Percentiles rank a stretch among this genome's conserved stretches.
Conservation (phyloP, 306 rosid species). For the Leucaena leucocephala region DNA sequence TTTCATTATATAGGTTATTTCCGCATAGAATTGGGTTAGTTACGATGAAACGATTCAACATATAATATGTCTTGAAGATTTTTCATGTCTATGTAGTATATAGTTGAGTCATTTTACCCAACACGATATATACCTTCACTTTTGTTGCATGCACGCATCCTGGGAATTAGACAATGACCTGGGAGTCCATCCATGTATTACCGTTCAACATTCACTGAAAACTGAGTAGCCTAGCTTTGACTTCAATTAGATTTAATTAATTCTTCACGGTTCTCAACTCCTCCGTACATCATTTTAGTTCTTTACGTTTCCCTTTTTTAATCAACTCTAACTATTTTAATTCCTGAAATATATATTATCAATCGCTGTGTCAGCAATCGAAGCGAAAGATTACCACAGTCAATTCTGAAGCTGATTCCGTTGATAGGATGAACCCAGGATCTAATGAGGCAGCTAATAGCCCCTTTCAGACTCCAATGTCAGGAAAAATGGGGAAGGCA, state of each 20-base stretch:
- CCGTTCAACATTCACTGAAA: not conserved
- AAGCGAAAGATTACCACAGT: slow-evolving; percentile 75
- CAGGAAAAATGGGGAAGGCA: slow-evolving; percentile 70
- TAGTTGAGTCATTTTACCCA: slow-evolving; percentile 7
- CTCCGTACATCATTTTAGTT: slow-evolving; percentile 6
- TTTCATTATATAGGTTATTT: not conserved
- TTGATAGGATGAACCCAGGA: slow-evolving; percentile 60
- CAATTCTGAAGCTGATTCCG: slow-evolving; percentile 68
- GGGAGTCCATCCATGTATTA: slow-evolving; percentile 6
- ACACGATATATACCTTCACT: not conserved
- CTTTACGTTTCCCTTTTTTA: not conserved
- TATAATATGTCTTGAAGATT: not conserved
- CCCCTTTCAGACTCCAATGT: slow-evolving; percentile 69
- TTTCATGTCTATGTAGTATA: not conserved
- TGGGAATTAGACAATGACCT: not conserved
- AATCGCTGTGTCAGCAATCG: slow-evolving; percentile 51
- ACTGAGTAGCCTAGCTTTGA: not conserved
- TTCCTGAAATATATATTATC: slow-evolving; percentile 30
- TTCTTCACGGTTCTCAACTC: slow-evolving; percentile 29
- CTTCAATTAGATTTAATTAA: slow-evolving; percentile 2
- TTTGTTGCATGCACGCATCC: slow-evolving; percentile 2
- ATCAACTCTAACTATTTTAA: slow-evolving; percentile 20
- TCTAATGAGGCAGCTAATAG: slow-evolving; percentile 54
- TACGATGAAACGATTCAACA: not conserved
- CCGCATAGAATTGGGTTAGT: not conserved